phyloP scores from a whole-genome alignment of 768 basidiomycete species.

The Tremella fuciformis region DNA sequence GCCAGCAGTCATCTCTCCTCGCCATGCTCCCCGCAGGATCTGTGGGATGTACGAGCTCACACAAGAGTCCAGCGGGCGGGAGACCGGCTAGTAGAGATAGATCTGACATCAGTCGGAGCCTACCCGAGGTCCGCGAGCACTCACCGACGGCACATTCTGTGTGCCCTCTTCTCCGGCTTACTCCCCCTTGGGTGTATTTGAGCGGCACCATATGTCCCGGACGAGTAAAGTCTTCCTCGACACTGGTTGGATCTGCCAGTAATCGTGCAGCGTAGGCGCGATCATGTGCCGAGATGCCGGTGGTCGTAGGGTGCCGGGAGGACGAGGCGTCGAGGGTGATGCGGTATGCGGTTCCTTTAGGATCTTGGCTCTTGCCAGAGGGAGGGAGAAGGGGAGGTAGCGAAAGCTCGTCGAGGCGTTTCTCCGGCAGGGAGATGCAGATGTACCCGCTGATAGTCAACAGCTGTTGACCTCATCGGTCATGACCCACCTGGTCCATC shows the following conservation, averaged over 20 bases:
- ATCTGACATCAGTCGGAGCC: conserved; percentile 54
- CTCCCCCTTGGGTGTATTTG: conserved; percentile 79
- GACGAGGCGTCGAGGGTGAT: conserved; percentile 84
- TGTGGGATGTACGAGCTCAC: conserved; percentile 87
- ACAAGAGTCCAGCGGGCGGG: conserved; percentile 74
- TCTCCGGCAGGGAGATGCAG: conserved; percentile 75
- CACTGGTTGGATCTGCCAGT: conserved; percentile 61
- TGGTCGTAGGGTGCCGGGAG: conserved; percentile 63
- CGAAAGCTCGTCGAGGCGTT: conserved; percentile 70
- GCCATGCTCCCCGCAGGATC: conserved; percentile 87
- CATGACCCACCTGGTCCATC: conserved; percentile 75
- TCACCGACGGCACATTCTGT: conserved; percentile 76
- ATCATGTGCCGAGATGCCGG: conserved; percentile 96
- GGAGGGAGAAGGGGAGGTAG: conserved; percentile 60
- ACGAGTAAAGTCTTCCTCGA: conserved; percentile 72
- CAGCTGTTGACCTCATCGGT: background rate
- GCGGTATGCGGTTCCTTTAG: conserved; percentile 90
- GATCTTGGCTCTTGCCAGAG: conserved; percentile 61
- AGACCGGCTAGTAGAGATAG: conserved; percentile 73
- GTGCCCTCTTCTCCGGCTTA: conserved; percentile 83
- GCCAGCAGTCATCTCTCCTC: conserved; percentile 84
- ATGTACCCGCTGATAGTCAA: conserved; percentile 77
- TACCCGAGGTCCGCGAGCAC: conserved; percentile 22
- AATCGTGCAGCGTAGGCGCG: conserved; percentile 81
- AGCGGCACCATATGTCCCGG: conserved; percentile 96